Evolutionary conservation across 2,329 filamentous ascomycete genomes (phyloP), one percentile per base, ranked within the genome.

Genomic region (Stagonosporopsis vannaccii): DNA sequence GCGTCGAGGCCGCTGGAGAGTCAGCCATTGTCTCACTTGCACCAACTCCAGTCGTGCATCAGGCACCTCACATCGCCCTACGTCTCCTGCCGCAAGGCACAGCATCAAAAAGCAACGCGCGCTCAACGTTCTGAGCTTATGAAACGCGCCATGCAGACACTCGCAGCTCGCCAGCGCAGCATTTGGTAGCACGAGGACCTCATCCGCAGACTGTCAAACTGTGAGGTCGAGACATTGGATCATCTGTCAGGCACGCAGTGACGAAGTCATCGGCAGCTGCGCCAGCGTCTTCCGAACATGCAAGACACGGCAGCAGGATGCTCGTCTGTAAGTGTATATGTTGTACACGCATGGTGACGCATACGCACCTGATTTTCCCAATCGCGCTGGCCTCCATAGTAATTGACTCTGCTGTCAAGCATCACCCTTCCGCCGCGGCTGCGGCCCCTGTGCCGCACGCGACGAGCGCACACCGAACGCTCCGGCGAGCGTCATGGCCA

Each of bases 111-210:
- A 56, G 56, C 46, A 58, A 54, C 47, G 23, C 39, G 19, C 36
- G 19, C 37, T 37, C 41, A 37, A 46, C 46, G 9, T 51, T 56
- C 53, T 50, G 37, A 46, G 47, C 30, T 39, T 30, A 39, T 68
- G 65, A 65, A 69, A 68, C 66, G 52, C 60, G 60, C 66, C 59
- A 63, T 61, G 60, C 59, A 61, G 36, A 47, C 56, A 47, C 56
- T 51, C 60, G 48, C 59, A 50, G 13, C 43, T 48, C 44, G 52
- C 52, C 52, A 51, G 25, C 52, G 36, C 53, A 56, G 61, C 63
- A 58, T 45, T 43, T 22, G 19, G 65, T 65, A 44, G 58, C 56
- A 67, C 64, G 11, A 36, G 36, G n/a, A 56, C 43, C 36, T 17
- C 43, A 49, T 58, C 44, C 54, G 43, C 47, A 55, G 40, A 4